These are phyloP conservation scores for Rhizophora mangle DNA, from an alignment of 345 rosid genomes.

Conservation along the genomic window DNA sequence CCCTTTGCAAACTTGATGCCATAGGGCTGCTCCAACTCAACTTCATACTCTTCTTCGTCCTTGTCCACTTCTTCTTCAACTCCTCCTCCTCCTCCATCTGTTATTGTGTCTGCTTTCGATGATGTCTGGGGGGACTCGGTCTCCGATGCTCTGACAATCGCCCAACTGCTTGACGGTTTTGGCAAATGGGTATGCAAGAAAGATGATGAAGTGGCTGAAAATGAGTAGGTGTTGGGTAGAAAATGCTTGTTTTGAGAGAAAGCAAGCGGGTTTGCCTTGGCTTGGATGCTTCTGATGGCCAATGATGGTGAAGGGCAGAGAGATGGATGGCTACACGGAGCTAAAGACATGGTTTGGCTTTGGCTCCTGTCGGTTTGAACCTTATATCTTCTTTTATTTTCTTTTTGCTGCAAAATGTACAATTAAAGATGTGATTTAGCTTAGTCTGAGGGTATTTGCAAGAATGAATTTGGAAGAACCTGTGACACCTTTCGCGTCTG, in stretches of 20 bases:
- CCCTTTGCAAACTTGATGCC: constrained; percentile 85
- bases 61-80: constrained; percentile 36
- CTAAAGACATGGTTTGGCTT: constrained; percentile 50
- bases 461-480: constrained; percentile 34
- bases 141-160: constrained; percentile 57
- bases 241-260: constrained; percentile 30
- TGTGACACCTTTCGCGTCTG: constrained; percentile 26
- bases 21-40: constrained; percentile 77
- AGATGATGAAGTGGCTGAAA: constrained; percentile 21
- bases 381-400: neutral
- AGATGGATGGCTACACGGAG: constrained; percentile 48
- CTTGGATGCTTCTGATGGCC: constrained; percentile 32
- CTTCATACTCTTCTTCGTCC: constrained; percentile 77
- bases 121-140: constrained; percentile 43
- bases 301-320: constrained; percentile 56
- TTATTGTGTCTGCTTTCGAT: constrained; percentile 28
- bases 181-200: constrained; percentile 38
- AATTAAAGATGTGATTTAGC: too few relatives aligned
- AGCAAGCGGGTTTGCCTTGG: constrained; percentile 36
- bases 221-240: constrained; percentile 24
- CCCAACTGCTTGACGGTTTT: constrained; percentile 26
- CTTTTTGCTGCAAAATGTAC: neutral
- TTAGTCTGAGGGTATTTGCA: constrained; percentile 29
- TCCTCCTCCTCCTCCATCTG: constrained; percentile 27
- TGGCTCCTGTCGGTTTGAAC: neutral